These are phyloP conservation scores for Berkeleyomyces rouxiae DNA, from an alignment of 2,329 filamentous ascomycete genomes.

Conservation along the genomic window DNA sequence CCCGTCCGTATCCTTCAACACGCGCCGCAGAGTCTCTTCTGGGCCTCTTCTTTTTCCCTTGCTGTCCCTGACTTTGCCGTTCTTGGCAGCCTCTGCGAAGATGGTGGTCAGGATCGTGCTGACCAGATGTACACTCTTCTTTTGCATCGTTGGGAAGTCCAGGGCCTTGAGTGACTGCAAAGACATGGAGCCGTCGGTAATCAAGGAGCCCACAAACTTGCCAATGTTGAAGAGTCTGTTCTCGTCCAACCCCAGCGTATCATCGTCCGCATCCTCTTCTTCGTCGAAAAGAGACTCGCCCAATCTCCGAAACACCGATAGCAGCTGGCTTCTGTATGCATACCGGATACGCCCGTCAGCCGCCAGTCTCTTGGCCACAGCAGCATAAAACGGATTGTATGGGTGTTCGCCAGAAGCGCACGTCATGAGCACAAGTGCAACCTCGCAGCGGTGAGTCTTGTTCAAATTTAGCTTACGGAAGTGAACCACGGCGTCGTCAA, in stretches of 20 bases:
- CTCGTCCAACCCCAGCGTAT: slow-evolving; percentile 31
- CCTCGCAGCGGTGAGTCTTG: slow-evolving; percentile 69
- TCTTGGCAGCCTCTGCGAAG: slow-evolving; percentile 43
- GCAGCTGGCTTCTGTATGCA: slow-evolving; percentile 74
- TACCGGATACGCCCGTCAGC: slow-evolving; percentile 59
- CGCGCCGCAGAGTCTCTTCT: slow-evolving; percentile 41
- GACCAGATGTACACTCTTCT: slow-evolving; percentile 60
- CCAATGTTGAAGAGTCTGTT: slow-evolving; percentile 35
- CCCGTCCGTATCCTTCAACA: slow-evolving; percentile 49
- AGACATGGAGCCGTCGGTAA: slow-evolving; percentile 29
- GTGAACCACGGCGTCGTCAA: slow-evolving; percentile 65
- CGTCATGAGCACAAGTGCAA: slow-evolving; percentile 73
- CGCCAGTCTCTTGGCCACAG: slow-evolving; percentile 67
- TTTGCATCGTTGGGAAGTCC: slow-evolving; percentile 61
- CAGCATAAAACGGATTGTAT: slow-evolving; percentile 87
- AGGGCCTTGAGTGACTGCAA: slow-evolving; percentile 47
- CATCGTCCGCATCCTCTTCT: slow-evolving; percentile 38
- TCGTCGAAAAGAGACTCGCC: slow-evolving; percentile 64
- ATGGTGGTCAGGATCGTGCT: slow-evolving; percentile 66
- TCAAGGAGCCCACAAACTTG: slow-evolving; percentile 36
- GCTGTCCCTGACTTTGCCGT: slow-evolving; percentile 28
- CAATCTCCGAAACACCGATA: slow-evolving; percentile 69
- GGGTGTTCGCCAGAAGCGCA: slow-evolving; percentile 67
- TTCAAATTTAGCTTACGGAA: slow-evolving; percentile 72
- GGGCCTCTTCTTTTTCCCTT: slow-evolving; percentile 1